A percentile compares a stretch with the other conserved stretches of the same genome.
Conservation (phyloP, 169 alveolate genomes). For the Cryptosporidium meleagridis region DNA sequence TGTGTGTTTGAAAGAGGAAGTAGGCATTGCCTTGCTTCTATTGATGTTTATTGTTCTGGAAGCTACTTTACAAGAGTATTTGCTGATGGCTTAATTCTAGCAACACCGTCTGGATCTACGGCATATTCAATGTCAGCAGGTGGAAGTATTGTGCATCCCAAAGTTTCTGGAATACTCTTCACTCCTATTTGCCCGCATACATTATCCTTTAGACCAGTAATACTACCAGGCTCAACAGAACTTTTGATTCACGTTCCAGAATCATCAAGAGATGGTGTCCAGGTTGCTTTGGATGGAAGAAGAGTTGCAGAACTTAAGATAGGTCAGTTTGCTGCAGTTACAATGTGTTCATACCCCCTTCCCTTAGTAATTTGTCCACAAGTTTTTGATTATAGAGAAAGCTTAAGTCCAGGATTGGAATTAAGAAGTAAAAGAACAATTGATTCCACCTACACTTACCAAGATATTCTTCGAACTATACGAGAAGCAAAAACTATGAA, state of each 20-base stretch:
- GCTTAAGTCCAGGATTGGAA: not conserved
- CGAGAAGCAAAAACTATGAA: conserved; percentile 9
- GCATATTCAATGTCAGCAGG: conserved; percentile 98
- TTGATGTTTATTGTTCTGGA: conserved; percentile 76
- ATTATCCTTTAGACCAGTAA: conserved; percentile 94
- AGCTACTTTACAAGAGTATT: conserved; percentile 79
- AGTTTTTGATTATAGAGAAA: not conserved
- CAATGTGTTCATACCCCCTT: conserved; percentile 61
- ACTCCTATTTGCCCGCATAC: conserved; percentile 97
- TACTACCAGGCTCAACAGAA: conserved; percentile 85
- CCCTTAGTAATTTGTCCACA: conserved; percentile 71
- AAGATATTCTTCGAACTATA: conserved; percentile 8
- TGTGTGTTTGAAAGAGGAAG: conserved; percentile 80
- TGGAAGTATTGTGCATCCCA: conserved; percentile 95
- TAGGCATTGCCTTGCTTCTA: conserved; percentile 49
- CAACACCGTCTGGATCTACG: conserved; percentile 99
- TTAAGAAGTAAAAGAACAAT: not conserved
- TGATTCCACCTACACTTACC: conserved; percentile 11
- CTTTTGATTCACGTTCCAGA: conserved; percentile 80
- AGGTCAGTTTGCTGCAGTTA: conserved; percentile 66
- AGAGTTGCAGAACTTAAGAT: conserved; percentile 49
- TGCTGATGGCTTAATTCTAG: conserved; percentile 91
- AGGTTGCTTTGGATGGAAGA: conserved; percentile 81
- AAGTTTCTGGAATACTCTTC: conserved; percentile 88
- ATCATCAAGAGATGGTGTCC: conserved; percentile 77